Evolutionary conservation across 2,329 filamentous ascomycete species (phyloP), one percentile per base, ranked within the genome.

Genomic region (Xylariaceae sp.): DNA sequence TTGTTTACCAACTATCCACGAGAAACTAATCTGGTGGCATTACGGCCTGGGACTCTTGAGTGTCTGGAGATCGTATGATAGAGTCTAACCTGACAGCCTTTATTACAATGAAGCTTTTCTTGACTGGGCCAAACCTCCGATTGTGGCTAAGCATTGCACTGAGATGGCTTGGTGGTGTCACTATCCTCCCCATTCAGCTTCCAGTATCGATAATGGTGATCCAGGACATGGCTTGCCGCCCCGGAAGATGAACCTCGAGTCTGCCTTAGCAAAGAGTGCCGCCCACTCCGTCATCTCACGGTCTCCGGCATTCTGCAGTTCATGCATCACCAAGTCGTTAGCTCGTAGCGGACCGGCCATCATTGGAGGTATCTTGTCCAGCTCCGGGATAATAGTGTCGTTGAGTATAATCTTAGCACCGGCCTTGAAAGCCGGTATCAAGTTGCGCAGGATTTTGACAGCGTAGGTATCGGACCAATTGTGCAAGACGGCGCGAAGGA

Each of bases 361-460:
- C 16, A 20, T 37, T 37, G 35, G 13, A 20, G 35, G 35, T 18
- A 37, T 18, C 10, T 37, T 13, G 35, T 37, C 16, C 10, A 18
- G n/a, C 35, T 37, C 4, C 10, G 49, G 54, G 3, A 57, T 30
- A 4, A 53, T 40, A 32, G 30, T 15, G 3, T 59, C 55, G 30
- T 51, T 58, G 26, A 58, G 16, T 13, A 62, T 13, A 11, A 80
- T 64, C 26, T 67, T 57, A 15, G 73, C 76, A 13, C 44, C 33
- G 10, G 62, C 39, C n/a, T 37, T 37, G 9, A 37, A 20, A 16
- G 35, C 35, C 13, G 35, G 35, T 15, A 37, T 20, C 13, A 37
- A 20, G 16, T 15, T 20, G 13, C 35, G 35, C 10, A 37, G 20
- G 35, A 37, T 37, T 18, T 37, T 37, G 13, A 37, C 10, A 37